These are phyloP conservation scores for Hibiscus trionum DNA, from an alignment of 345 rosid genomes.

Conservation along the genomic window DNA sequence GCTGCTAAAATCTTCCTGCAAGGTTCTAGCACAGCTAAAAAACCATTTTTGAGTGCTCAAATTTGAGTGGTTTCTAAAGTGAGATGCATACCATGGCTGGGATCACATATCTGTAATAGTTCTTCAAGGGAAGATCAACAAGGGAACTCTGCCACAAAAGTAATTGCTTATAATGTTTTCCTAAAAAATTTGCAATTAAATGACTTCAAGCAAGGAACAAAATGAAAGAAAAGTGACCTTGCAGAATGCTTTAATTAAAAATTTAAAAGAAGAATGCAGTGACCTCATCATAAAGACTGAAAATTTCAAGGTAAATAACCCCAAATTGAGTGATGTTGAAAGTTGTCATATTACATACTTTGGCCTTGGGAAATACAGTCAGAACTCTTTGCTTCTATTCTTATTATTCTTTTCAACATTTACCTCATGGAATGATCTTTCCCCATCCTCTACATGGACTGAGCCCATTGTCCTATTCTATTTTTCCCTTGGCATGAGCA, in stretches of 20 bases:
- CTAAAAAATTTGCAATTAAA: background rate
- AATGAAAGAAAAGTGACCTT: background rate
- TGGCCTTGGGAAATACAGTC: too few species aligned
- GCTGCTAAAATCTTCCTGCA: constrained; percentile 92
- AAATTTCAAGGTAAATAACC: background rate
- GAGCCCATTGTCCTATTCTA: background rate
- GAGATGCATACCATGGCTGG: constrained; percentile 58
- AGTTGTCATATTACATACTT: too few species aligned
- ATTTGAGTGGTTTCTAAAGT: constrained; percentile 7
- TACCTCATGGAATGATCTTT: background rate
- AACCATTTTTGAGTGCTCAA: constrained; percentile 17
- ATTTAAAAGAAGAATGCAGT: background rate
- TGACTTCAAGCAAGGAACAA: background rate
- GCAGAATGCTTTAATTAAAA: background rate
- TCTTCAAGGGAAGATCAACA: constrained; percentile 94
- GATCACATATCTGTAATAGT: constrained; percentile 90
- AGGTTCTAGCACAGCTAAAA: constrained; percentile 24
- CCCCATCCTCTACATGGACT: background rate
- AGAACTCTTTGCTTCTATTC: background rate
- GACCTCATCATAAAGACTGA: background rate
- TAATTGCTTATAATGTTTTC: constrained; percentile 13
- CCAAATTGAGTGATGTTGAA: background rate
- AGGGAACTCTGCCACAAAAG: constrained; percentile 78
- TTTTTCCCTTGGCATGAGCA: background rate
- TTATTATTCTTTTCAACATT: background rate